Evolutionary conservation across 306 rosid species (phyloP).

Genomic region (Trifolium dubium): DNA sequence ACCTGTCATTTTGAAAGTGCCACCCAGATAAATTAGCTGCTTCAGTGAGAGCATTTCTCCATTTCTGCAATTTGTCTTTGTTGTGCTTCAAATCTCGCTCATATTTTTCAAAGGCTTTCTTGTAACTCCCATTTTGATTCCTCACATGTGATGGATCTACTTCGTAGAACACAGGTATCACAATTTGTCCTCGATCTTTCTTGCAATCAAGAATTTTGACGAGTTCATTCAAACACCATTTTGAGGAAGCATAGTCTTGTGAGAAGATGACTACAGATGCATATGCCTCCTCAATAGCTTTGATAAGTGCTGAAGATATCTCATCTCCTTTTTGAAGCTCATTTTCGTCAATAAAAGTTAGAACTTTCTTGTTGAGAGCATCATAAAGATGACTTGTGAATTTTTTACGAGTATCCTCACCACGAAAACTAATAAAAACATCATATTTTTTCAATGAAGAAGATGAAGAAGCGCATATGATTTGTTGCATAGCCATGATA

Average conservation of each 20-base stretch:
- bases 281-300: slow-evolving; percentile 2
- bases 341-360: too few species aligned
- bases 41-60: slow-evolving; percentile 22
- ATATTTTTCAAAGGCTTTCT: not conserved
- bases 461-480: too few species aligned
- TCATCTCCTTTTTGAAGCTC: too few species aligned
- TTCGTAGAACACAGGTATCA: slow-evolving; percentile 21
- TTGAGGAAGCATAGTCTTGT: slow-evolving; percentile 23
- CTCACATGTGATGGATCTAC: slow-evolving; percentile 30
- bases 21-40: slow-evolving; percentile 27
- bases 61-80: not conserved
- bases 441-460: too few species aligned
- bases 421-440: too few species aligned
- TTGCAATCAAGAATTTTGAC: slow-evolving; percentile 12
- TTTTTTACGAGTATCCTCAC: too few species aligned
- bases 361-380: too few species aligned
- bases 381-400: too few species aligned
- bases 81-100: not conserved
- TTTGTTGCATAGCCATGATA: not conserved
- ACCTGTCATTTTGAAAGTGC: not conserved
- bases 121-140: not conserved
- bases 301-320: not conserved
- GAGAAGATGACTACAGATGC: not conserved
- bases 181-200: not conserved
- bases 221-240: slow-evolving; percentile 31